Conservation (phyloP, 106 monocot species). For the Dendrobium huoshanense region DNA sequence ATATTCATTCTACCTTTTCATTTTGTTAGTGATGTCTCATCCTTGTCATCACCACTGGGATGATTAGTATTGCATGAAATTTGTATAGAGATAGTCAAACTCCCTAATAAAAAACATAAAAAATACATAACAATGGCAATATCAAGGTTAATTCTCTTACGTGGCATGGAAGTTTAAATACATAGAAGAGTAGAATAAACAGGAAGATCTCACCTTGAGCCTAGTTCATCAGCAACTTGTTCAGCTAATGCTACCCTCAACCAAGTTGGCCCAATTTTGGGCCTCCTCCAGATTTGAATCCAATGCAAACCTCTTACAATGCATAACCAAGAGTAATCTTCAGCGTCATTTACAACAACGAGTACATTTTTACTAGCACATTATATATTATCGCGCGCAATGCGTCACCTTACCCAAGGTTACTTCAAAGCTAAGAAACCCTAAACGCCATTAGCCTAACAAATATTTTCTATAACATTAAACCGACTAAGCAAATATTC, state of each 20-base stretch:
- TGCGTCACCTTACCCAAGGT: neutral
- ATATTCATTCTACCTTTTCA: neutral
- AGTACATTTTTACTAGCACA: neutral
- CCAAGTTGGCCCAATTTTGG: neutral
- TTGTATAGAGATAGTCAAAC: neutral
- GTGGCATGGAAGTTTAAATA: neutral
- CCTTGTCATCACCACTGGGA: neutral
- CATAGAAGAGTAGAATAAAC: neutral
- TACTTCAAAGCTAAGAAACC: too few relatives aligned
- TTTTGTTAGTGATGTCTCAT: neutral
- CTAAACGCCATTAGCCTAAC: too few relatives aligned
- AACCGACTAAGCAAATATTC: too few relatives aligned
- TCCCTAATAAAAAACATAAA: neutral
- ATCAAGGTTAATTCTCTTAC: neutral
- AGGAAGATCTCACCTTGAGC: neutral
- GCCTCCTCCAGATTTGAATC: neutral
- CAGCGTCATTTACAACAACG: neutral
- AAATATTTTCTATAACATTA: too few relatives aligned
- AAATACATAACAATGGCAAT: neutral
- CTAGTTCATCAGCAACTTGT: neutral
- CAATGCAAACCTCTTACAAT: neutral
- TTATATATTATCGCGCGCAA: neutral
- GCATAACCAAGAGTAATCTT: neutral
- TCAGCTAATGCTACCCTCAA: neutral
- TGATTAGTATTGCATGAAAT: neutral